Evolutionary conservation across 2,329 filamentous ascomycete species (phyloP).

Genomic region (Sarocladiaceae sp.): DNA sequence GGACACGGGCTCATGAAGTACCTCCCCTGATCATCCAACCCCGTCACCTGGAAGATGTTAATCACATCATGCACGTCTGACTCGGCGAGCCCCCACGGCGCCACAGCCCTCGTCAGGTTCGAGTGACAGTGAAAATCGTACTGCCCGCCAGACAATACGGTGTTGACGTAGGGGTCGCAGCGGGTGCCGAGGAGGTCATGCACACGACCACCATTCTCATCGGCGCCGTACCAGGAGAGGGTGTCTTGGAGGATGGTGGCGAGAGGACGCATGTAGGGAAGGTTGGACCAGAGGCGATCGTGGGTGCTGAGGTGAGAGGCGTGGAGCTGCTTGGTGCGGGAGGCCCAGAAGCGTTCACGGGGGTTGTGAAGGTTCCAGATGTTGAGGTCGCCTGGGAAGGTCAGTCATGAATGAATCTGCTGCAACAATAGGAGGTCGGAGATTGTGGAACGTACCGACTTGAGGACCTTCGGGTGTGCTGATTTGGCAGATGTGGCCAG

Average conservation of each 20-base stretch:
- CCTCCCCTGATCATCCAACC: slow-evolving; percentile 61
- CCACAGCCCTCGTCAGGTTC: slow-evolving; percentile 68
- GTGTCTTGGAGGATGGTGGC: slow-evolving; percentile 16
- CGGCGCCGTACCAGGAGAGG: slow-evolving; percentile 12
- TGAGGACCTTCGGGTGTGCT: slow-evolving; percentile 73
- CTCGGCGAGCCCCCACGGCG: slow-evolving; percentile 63
- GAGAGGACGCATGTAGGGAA: slow-evolving; percentile 15
- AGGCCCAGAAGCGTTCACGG: slow-evolving; percentile 76
- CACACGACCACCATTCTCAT: slow-evolving; percentile 55
- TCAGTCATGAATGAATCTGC: not conserved
- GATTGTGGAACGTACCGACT: slow-evolving; percentile 42
- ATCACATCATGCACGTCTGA: slow-evolving; percentile 77
- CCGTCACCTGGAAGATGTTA: slow-evolving; percentile 82
- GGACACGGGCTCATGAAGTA: slow-evolving; percentile 70
- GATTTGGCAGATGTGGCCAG: slow-evolving; percentile 63
- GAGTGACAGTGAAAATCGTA: slow-evolving; percentile 84
- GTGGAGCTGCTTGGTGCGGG: slow-evolving; percentile 71
- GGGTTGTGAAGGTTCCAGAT: slow-evolving; percentile 74
- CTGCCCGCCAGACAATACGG: slow-evolving; percentile 62
- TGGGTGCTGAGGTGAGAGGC: slow-evolving; percentile 64
- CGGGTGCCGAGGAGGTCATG: slow-evolving; percentile 79
- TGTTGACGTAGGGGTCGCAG: slow-evolving; percentile 80
- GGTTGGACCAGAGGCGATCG: slow-evolving; percentile 69
- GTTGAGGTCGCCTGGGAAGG: slow-evolving; percentile 64
- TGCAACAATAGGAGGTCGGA: not conserved